Evolutionary conservation across 1,139 yeast genomes (phyloP).

Genomic region (Geotrichum restrictum): DNA sequence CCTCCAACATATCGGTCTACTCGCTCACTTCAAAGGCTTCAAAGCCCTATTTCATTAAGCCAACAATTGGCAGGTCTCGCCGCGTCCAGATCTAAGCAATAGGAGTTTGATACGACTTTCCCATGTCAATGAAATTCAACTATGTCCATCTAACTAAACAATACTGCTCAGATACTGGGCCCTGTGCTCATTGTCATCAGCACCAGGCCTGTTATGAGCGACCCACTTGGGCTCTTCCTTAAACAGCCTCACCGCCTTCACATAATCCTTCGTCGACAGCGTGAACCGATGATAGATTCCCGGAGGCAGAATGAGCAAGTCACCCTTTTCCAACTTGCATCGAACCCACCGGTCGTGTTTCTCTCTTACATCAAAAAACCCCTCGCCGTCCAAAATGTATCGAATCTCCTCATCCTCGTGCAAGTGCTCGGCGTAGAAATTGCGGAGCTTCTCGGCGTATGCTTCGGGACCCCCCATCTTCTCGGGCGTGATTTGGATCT

Average conservation of each 20-base stretch:
- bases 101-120: too few species aligned
- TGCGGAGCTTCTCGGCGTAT: conserved; percentile 60
- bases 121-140: too few species aligned
- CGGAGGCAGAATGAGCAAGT: conserved; percentile 64
- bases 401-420: conserved; percentile 98
- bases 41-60: too few species aligned
- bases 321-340: conserved; percentile 58
- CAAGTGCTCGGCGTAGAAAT: conserved; percentile 79
- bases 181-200: conserved; percentile 44
- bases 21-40: too few species aligned
- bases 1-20: too few species aligned
- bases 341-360: conserved; percentile 73
- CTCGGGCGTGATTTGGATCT: conserved; percentile 55
- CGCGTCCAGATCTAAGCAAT: too few species aligned
- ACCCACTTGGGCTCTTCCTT: conserved; percentile 97
- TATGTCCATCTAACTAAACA: background rate
- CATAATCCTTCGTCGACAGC: conserved; percentile 55
- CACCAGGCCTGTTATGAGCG: conserved; percentile 67
- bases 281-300: conserved; percentile 94
- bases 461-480: conserved; percentile 64
- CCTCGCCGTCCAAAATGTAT: conserved; percentile 83
- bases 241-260: conserved; percentile 78
- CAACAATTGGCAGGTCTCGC: too few species aligned
- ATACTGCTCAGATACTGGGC: conserved; percentile 39
- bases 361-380: conserved; percentile 85